These are phyloP conservation scores for Aspergillus heteromorphus DNA, from an alignment of 495 filamentous ascomycete genomes.

Conservation along the genomic window DNA sequence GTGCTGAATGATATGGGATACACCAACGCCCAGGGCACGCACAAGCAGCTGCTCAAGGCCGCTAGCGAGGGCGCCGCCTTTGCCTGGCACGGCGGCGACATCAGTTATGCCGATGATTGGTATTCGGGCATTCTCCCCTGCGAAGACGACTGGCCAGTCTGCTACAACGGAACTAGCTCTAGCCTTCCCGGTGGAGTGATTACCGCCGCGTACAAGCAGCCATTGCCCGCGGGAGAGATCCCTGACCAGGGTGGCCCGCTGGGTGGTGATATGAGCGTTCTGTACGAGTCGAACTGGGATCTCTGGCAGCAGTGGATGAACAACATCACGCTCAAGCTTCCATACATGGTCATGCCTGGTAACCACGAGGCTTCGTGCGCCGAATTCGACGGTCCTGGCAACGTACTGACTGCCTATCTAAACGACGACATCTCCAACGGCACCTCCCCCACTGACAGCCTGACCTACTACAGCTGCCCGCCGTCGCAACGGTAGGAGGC, in stretches of 20 bases:
- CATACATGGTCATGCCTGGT: constrained; percentile 13
- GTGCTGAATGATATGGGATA: constrained; percentile 48
- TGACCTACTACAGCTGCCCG: constrained; percentile 51
- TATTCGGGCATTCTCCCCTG: constrained; percentile 48
- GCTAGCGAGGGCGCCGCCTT: constrained; percentile 37
- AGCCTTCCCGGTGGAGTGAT: constrained; percentile 17
- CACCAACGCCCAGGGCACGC: constrained; percentile 44
- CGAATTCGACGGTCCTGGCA: constrained; percentile 46
- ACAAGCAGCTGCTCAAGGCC: constrained; percentile 34
- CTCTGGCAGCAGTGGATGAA: constrained; percentile 45
- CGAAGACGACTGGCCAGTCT: constrained; percentile 43
- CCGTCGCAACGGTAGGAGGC: constrained; percentile 41
- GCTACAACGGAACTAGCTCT: constrained; percentile 46
- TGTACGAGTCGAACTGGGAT: constrained; percentile 48
- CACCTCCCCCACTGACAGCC: constrained; percentile 20
- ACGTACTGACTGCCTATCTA: constrained; percentile 44
- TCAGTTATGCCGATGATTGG: constrained; percentile 36
- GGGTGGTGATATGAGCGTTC: constrained; percentile 38
- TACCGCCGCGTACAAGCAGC: constrained; percentile 33
- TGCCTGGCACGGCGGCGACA: constrained; percentile 48
- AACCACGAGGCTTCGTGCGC: constrained; percentile 18
- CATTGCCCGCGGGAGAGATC: constrained; percentile 42
- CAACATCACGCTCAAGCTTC: constrained; percentile 32
- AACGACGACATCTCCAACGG: constrained; percentile 29
- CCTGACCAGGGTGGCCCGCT: constrained; percentile 37